Percentiles rank a stretch among this genome's conserved stretches.
phyloP scores from a whole-genome alignment of 805 yeast species.

The Candida nanaspora region DNA sequence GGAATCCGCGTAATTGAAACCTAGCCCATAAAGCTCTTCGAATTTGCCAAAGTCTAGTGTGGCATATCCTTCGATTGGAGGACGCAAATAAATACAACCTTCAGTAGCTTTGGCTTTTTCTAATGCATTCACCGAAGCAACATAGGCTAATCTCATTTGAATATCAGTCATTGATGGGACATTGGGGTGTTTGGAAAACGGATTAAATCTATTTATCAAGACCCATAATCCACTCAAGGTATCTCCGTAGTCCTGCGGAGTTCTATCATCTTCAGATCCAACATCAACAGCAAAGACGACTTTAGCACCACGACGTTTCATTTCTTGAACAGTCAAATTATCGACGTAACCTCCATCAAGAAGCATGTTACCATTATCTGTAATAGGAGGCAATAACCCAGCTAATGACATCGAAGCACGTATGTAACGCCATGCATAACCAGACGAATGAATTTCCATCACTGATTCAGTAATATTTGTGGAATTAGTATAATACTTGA shows the following conservation, averaged over 20 bases:
- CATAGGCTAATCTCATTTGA: constrained; percentile 88
- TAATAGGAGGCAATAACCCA: constrained; percentile 82
- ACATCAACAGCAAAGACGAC: constrained; percentile 91
- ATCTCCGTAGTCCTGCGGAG: constrained; percentile 89
- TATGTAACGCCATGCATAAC: constrained; percentile 92
- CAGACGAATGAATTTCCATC: constrained; percentile 89
- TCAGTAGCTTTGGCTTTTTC: constrained; percentile 80
- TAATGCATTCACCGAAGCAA: constrained; percentile 88
- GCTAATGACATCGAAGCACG: constrained; percentile 97
- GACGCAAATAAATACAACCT: constrained; percentile 83
- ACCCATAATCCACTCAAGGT: constrained; percentile 92
- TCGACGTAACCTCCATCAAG: constrained; percentile 96
- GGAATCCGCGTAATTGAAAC: constrained; percentile 63
- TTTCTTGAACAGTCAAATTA: constrained; percentile 85
- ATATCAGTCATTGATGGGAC: constrained; percentile 94
- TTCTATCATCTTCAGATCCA: constrained; percentile 88
- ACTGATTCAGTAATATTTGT: constrained; percentile 92
- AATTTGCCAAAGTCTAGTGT: constrained; percentile 90
- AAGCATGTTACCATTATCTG: constrained; percentile 86
- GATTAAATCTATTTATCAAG: constrained; percentile 77
- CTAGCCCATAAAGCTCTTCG: constrained; percentile 81
- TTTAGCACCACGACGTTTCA: constrained; percentile 84
- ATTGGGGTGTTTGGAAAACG: constrained; percentile 79
- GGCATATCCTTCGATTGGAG: constrained; percentile 89
- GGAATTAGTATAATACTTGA: constrained; percentile 80